phyloP scores from a whole-genome alignment of 306 rosid species.

The Quercus variabilis region DNA sequence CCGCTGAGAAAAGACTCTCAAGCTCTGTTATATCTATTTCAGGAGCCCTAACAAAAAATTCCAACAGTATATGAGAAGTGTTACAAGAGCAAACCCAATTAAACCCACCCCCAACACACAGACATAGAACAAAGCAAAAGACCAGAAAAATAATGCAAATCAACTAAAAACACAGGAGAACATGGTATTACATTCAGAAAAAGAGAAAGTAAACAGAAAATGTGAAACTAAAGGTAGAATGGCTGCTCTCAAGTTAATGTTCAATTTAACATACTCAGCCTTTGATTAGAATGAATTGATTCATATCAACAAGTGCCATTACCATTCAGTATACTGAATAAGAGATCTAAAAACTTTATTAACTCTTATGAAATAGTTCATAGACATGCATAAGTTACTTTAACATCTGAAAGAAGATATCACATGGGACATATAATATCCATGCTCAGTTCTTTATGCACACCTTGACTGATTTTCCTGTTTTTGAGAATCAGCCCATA shows the following conservation, averaged over 20 bases:
- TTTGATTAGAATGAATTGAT: background rate
- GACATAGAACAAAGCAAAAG: background rate
- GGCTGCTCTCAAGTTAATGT: background rate
- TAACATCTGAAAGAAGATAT: background rate
- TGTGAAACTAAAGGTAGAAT: background rate
- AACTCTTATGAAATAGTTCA: background rate
- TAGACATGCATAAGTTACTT: background rate
- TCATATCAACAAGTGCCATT: background rate
- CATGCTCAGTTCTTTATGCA: constrained; percentile 17
- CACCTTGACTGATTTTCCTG: constrained; percentile 80
- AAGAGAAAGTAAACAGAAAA: background rate
- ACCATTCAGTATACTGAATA: background rate
- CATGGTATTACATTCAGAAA: constrained; percentile 7
- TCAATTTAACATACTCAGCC: background rate
- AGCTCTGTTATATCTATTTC: constrained; percentile 98
- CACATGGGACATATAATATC: background rate
- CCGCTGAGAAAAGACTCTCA: constrained; percentile 91
- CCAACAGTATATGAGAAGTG: constrained; percentile 28
- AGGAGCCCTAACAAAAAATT: constrained; percentile 69
- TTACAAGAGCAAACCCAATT: constrained; percentile 12
- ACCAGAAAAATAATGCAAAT: constrained; percentile 5
- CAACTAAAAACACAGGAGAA: constrained; percentile 1
- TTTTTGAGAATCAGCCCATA: constrained; percentile 92
- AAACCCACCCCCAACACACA: constrained; percentile 5
- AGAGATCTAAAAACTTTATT: background rate